phyloP scores from a whole-genome alignment of 2,329 filamentous ascomycete genomes.

The Elsinoe necatrix region DNA sequence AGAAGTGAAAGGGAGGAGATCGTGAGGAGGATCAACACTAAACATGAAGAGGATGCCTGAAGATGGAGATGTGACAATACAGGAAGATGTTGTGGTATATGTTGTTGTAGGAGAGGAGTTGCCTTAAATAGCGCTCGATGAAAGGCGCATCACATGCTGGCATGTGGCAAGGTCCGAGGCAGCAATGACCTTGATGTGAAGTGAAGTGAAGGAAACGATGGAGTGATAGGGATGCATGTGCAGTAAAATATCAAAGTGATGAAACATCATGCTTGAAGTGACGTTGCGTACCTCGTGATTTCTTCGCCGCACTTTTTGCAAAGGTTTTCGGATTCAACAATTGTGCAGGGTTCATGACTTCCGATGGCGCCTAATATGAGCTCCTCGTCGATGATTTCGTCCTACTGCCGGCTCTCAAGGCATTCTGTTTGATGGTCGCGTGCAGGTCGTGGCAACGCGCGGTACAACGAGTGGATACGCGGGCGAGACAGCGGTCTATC shows the following conservation, averaged over 20 bases:
- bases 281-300: not conserved
- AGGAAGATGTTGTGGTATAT: not conserved
- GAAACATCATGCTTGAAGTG: not conserved
- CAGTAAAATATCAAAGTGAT: not conserved
- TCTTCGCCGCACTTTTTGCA: slow-evolving; percentile 28
- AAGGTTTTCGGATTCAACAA: slow-evolving; percentile 33
- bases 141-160: not conserved
- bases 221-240: not conserved
- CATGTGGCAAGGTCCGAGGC: not conserved
- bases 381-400: not conserved
- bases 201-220: not conserved
- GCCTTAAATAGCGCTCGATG: not conserved
- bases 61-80: not conserved
- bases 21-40: too few relatives aligned
- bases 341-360: slow-evolving; percentile 28
- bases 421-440: not conserved
- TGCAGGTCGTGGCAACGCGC: not conserved
- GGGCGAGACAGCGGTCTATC: not conserved
- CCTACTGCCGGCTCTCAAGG: not conserved
- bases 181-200: not conserved
- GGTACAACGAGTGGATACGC: not conserved
- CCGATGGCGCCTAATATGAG: not conserved
- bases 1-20: not conserved
- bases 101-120: not conserved
- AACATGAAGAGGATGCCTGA: not conserved